Evolutionary conservation across 345 rosid genomes (phyloP), one percentile per base, ranked within the genome.

Genomic region (Eucalyptus erythrocorys): DNA sequence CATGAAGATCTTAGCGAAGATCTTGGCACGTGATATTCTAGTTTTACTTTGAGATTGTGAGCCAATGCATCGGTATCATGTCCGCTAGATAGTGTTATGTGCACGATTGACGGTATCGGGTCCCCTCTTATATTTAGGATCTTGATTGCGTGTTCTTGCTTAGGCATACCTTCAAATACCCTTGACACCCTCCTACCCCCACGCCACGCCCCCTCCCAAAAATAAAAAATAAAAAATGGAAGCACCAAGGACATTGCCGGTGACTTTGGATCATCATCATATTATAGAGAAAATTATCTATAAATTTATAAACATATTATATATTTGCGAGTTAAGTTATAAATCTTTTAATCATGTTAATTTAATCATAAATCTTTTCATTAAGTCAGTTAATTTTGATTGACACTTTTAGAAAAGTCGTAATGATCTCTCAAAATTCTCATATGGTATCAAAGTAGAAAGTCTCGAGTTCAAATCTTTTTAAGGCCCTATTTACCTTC

Each of bases 351-450:
- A 4, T 55, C 24, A 26, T 10, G 13, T 24, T 0, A 9, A 22
- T 24, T 55, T 55, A 55, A 22, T 55, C 0, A 22, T 10, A 26
- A 55, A 5, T 22, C 5, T 24, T 55, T 55, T 55, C 12, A 55
- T 55, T 10, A 6, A 55, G 0, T 55, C 3, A 5, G 1, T 1
- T 8, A 55, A 55, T 4, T 4, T 24, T 55, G 61, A 51, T 0
- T 21, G 0, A 51, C 7, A 21, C 26, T 51, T 51, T 51, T 51
- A 51, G 1, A 51, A 19, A 1, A 21, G 1, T 8, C 2, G 1
- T 19, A 51, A 2, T 51, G 2, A 1, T 51, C 26, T 51, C 1
- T 7, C 10, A 51, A 51, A 49, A 49, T 5, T 49, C 51, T 49
- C 51, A 49, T n/a, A n/a, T 16, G 21, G 21, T 51, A 51, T 51